Evolutionary conservation across 345 rosid species (phyloP), one percentile per base, ranked within the genome.

Genomic region (Citrus sp.): DNA sequence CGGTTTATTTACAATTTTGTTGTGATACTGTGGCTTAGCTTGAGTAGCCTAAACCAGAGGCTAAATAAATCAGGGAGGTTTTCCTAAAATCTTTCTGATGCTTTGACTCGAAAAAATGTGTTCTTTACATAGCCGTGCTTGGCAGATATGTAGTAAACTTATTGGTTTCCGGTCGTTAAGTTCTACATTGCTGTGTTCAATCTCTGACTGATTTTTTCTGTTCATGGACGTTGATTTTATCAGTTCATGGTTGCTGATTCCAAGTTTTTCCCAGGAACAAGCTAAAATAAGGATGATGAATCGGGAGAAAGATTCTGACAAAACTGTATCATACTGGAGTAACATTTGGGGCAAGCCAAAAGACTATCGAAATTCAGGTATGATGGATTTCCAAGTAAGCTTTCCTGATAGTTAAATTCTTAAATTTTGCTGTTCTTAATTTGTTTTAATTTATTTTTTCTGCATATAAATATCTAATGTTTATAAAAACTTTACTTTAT

Each of bases 261-360:
- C 56, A 42, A 24, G 79, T 70, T 32, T 38, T 27, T 60, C 83
- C 74, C 92, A 95, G 99, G 84, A 82, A 63, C 87, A 91, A 89
- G 97, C 98, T 69, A 91, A 87, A 86, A 71, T 74, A 75, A 92
- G 90, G 84, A 92, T 91, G 97, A 89, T 73, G 92, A 86, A 64
- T 64, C 22, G 82, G 81, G 82, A 91, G 78, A 91, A 87, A 69
- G 85, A 70, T 82, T 79, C 82, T 56, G 91, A 80, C 18, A 84
- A 89, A 75, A 70, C 85, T 25, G 85, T 84, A 72, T 87, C 93
- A 67, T 87, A 87, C 79, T 93, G 99, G 99, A 84, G 81, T 83
- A 83, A 89, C 79, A 80, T 92, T 60, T 93, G 99, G 98, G 89
- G 86, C 18, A 79, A 82, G 42, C 83, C 83, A 60, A 89, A 86